Evolutionary conservation across 1,284 basidiomycete species (phyloP).

Genomic region (Bjerkandera adusta): DNA sequence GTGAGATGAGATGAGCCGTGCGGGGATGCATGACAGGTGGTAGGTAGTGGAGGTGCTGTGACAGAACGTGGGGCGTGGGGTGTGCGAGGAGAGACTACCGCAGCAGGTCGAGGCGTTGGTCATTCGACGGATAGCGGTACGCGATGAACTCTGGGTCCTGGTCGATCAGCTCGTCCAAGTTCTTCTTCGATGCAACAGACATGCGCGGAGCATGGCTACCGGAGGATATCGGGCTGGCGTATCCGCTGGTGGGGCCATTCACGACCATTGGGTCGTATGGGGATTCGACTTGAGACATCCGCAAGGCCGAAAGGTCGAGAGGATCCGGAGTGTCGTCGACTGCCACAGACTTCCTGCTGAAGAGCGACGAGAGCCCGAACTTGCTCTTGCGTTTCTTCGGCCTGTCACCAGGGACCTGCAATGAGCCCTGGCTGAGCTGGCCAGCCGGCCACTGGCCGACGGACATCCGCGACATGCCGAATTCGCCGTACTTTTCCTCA

Average conservation of each 20-base stretch:
- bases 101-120: constrained; percentile 50
- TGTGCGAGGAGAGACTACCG: constrained; percentile 39
- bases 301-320: constrained; percentile 26
- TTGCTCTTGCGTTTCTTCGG: constrained; percentile 65
- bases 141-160: constrained; percentile 80
- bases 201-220: constrained; percentile 43
- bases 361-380: constrained; percentile 61
- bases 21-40: not conserved
- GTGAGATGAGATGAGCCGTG: not conserved
- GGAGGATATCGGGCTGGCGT: constrained; percentile 33
- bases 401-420: constrained; percentile 21
- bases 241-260: constrained; percentile 32
- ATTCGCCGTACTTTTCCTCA: constrained; percentile 56
- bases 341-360: constrained; percentile 54
- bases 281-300: constrained; percentile 31
- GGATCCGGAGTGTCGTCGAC: constrained; percentile 19
- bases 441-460: constrained; percentile 54
- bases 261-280: constrained; percentile 38
- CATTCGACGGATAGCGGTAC: constrained; percentile 78
- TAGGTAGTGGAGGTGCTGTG: too few species aligned
- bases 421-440: constrained; percentile 34
- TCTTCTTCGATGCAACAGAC: constrained; percentile 65
- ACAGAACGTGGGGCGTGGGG: not conserved
- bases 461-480: constrained; percentile 61
- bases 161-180: constrained; percentile 71